Percentiles rank a stretch among this genome's conserved stretches.
Evolutionary conservation across 163 green algal genomes (phyloP).

Genomic region (Chlamydomonas reinhardtii): DNA sequence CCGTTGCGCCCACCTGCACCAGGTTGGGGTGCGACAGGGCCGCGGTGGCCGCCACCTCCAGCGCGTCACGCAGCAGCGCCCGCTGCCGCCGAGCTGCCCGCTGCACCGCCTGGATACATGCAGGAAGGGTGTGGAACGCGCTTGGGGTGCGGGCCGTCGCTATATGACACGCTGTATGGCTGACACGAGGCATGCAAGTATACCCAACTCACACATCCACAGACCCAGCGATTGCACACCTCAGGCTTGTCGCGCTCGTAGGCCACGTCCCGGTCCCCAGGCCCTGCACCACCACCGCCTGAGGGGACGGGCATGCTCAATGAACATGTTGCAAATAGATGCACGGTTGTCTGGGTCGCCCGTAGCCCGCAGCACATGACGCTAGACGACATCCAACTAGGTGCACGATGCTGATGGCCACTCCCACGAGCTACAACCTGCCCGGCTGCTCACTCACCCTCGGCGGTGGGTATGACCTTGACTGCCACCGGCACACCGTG

Average conservation of each 20-base stretch:
- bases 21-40: conserved; percentile 31
- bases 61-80: conserved; percentile 31
- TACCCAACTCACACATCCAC: no score
- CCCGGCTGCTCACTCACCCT: not conserved
- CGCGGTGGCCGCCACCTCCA: conserved; percentile 30
- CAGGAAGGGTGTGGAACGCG: no score
- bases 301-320: not conserved
- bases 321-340: no score
- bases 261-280: conserved; percentile 32
- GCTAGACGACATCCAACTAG: no score
- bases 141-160: no score
- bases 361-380: no score
- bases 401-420: no score
- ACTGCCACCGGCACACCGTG: conserved; percentile 31
- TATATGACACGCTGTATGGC: no score
- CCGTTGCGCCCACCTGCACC: conserved; percentile 39
- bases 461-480: conserved; percentile 39
- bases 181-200: no score
- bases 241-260: conserved; percentile 34
- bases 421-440: no score
- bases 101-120: not conserved
- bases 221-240: no score
- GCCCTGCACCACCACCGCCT: not conserved
- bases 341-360: no score
- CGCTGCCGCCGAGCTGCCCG: conserved; percentile 30